Base-by-base conservation (phyloP, 768 basidiomycete species). In the Termitomyces sp. region DNA sequence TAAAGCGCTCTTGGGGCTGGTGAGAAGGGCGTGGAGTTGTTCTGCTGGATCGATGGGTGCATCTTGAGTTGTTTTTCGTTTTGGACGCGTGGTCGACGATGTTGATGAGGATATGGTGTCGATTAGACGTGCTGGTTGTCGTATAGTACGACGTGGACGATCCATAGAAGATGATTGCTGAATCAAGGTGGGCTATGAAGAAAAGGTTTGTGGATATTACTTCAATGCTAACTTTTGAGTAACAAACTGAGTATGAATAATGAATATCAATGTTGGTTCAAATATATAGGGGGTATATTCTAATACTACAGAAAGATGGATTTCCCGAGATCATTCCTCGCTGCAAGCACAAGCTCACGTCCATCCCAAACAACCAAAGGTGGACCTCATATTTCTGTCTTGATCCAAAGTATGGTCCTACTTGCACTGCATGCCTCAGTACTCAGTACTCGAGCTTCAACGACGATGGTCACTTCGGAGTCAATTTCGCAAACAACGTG, bases 71-170 rank as follows among this genome's bases (percentile, higher is more conserved):
- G 41, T 33, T 49, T 63, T 61, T 33, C 59, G 57, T 45, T 63
- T 63, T 50, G 36, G 6, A 2, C 59, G 57, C 45, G 63, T 50
- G 53, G 54, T 61, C 12, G 44, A 31, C 16, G 42, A 20, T 22
- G 54, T 39, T 51, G 61, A 36, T 33, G 51, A 39, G 13, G 36
- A 37, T 16, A 55, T 2, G 4, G 45, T 48, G 13, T 58, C 61
- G 2, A 44, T 58, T 1, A 58, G 45, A 49, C 60, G 53, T 45
- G 42, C 41, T 52, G 63, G 58, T 30, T 37, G 57, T 22, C 65
- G 65, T 27, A 44, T 63, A 30, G 60, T 31, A 47, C 65, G 65
- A 44, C 65, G 62, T 20, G 65, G 65, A 44, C 65, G 65, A 31
- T 65, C 64, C 64, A 65, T 65, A 12, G 13, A 46, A 15, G 12